Evolutionary conservation across 306 rosid species (phyloP).

Genomic region (Mucuna pruriens): DNA sequence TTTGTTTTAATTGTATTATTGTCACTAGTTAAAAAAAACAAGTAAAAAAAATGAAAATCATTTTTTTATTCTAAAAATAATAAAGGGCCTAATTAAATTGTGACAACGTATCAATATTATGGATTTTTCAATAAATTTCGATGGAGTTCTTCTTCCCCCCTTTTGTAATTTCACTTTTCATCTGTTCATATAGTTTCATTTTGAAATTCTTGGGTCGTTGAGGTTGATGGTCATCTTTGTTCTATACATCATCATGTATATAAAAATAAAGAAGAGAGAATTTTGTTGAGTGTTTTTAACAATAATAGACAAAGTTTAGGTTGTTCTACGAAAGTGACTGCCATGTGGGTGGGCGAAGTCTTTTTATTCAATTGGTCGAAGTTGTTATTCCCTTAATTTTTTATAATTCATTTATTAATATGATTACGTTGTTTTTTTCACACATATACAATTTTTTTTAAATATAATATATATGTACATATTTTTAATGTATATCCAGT

Average conservation of each 20-base stretch:
- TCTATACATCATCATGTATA: neutral
- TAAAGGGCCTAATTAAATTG: too few relatives aligned
- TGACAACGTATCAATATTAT: too few relatives aligned
- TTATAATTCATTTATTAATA: neutral
- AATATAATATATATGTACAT: neutral
- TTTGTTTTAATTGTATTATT: neutral
- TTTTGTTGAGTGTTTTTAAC: neutral
- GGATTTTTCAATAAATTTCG: too few relatives aligned
- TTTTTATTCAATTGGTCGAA: neutral
- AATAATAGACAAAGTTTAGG: neutral
- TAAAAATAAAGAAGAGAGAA: neutral
- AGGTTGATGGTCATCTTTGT: neutral
- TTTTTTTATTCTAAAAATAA: too few relatives aligned
- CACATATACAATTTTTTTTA: neutral
- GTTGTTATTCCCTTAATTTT: neutral
- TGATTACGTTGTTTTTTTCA: neutral
- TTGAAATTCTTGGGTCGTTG: neutral
- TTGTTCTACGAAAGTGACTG: neutral
- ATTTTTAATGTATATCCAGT: neutral
- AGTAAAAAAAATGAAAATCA: too few relatives aligned
- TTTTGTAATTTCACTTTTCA: neutral
- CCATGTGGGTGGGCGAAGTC: conserved; percentile 12
- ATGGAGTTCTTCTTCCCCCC: too few relatives aligned
- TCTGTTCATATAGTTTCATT: neutral
- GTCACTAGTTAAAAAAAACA: neutral